Percentiles rank a stretch among this genome's conserved stretches.
phyloP scores from a whole-genome alignment of 2,329 filamentous ascomycete genomes.

The Pyrenochaeta sp. region DNA sequence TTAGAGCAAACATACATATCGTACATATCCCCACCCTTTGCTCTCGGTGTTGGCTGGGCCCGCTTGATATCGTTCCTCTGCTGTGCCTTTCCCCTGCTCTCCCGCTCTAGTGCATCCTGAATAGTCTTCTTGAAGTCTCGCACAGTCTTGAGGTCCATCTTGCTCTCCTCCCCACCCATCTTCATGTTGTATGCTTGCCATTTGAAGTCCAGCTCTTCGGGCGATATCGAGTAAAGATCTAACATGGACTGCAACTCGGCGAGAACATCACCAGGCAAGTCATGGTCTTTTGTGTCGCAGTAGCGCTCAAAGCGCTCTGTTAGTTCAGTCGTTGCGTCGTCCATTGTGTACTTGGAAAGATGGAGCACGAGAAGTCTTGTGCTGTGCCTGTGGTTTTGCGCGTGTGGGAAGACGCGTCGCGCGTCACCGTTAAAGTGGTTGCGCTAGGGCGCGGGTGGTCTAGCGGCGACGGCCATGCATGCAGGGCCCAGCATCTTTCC shows the following conservation, averaged over 20 bases:
- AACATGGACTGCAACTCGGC: slow-evolving; percentile 86
- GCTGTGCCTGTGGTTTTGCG: slow-evolving; percentile 11
- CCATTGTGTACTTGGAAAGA: slow-evolving; percentile 51
- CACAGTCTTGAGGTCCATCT: slow-evolving; percentile 73
- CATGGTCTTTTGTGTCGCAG: slow-evolving; percentile 55
- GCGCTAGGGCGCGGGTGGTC: slow-evolving; percentile 21
- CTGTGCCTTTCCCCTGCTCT: slow-evolving; percentile 72
- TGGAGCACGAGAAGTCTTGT: slow-evolving; percentile 9
- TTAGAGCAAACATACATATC: slow-evolving; percentile 68
- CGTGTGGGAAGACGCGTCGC: slow-evolving; percentile 40
- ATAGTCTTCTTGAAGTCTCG: slow-evolving; percentile 85
- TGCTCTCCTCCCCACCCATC: slow-evolving; percentile 83
- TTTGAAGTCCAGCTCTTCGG: slow-evolving; percentile 94
- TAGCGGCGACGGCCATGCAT: slow-evolving; percentile 26
- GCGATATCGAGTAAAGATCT: slow-evolving; percentile 79
- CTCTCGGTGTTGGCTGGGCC: slow-evolving; percentile 66
- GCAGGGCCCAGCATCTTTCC: slow-evolving; percentile 22
- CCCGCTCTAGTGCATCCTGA: slow-evolving; percentile 83
- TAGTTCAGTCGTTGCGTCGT: slow-evolving; percentile 61
- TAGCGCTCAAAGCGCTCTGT: slow-evolving; percentile 71
- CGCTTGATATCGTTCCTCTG: slow-evolving; percentile 69
- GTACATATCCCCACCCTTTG: slow-evolving; percentile 72
- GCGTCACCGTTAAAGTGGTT: slow-evolving; percentile 33
- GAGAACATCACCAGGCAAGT: slow-evolving; percentile 79
- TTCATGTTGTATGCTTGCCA: slow-evolving; percentile 99